Evolutionary conservation across 169 alveolate genomes (phyloP).

Genomic region (Plasmodium berghei): DNA sequence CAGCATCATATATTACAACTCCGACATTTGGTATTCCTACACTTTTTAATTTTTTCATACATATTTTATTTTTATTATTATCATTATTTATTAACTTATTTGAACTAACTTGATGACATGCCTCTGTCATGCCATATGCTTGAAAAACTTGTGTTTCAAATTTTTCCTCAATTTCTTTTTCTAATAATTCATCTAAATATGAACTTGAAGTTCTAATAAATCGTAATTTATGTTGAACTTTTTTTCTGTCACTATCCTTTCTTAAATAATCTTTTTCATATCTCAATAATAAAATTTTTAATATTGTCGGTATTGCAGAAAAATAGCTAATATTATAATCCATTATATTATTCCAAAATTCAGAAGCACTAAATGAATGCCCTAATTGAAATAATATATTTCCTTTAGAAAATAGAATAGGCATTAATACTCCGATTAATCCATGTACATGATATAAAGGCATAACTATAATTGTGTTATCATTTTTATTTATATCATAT

Average conservation of each 20-base stretch:
- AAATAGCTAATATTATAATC: conserved; percentile 40
- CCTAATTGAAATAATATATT: conserved; percentile 69
- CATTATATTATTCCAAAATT: conserved; percentile 49
- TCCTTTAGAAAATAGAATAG: conserved; percentile 43
- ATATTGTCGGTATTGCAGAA: conserved; percentile 71
- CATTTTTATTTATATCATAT: conserved; percentile 45
- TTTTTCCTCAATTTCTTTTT: conserved; percentile 56
- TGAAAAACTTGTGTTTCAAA: conserved; percentile 50
- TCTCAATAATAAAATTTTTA: conserved; percentile 51
- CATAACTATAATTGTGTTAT: conserved; percentile 65
- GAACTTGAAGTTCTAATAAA: conserved; percentile 74
- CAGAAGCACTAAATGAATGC: conserved; percentile 68
- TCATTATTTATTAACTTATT: conserved; percentile 17
- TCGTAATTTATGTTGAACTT: conserved; percentile 49
- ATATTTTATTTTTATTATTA: not conserved
- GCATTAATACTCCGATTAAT: conserved; percentile 64
- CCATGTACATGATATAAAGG: conserved; percentile 76
- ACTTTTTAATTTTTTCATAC: conserved; percentile 62
- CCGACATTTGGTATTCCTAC: conserved; percentile 76
- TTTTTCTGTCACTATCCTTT: conserved; percentile 3
- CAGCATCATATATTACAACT: conserved; percentile 49
- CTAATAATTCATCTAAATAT: conserved; percentile 44
- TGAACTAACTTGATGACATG: conserved; percentile 74
- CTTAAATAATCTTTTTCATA: conserved; percentile 52
- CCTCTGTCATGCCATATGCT: conserved; percentile 77